Conservation (phyloP, 139 green algal species). For the Chlamydomonas sp. region DNA sequence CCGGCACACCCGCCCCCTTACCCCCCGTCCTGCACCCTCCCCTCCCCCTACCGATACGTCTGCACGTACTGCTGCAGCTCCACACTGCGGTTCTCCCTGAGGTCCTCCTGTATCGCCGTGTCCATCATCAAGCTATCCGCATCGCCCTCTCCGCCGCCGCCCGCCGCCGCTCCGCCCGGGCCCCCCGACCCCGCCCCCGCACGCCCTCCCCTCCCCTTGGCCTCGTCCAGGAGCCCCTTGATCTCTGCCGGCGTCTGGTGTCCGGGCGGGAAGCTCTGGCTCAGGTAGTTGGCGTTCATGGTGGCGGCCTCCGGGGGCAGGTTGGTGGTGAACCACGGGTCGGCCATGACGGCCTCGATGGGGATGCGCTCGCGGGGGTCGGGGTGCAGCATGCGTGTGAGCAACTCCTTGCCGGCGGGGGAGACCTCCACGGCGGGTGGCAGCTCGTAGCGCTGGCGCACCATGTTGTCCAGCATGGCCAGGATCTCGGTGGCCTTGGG, state of each 20-base stretch:
- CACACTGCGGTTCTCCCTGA: not conserved
- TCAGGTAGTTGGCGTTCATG: slow-evolving; percentile 81
- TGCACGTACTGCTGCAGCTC: slow-evolving; percentile 32
- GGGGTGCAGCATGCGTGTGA: slow-evolving; percentile 73
- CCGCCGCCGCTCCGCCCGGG: not conserved
- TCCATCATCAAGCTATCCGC: slow-evolving; percentile 16
- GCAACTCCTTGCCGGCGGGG: slow-evolving; percentile 75
- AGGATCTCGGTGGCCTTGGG: slow-evolving; percentile 53
- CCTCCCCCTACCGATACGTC: not conserved
- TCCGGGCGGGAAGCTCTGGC: slow-evolving; percentile 42
- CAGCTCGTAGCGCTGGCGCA: slow-evolving; percentile 37
- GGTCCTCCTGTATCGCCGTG: slow-evolving; percentile 21
- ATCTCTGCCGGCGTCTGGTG: slow-evolving; percentile 53
- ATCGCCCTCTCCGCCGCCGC: not conserved
- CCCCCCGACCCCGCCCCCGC: not conserved
- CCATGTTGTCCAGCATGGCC: slow-evolving; percentile 64
- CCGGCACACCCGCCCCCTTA: no score
- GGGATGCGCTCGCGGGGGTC: slow-evolving; percentile 71
- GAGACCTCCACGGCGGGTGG: slow-evolving; percentile 56
- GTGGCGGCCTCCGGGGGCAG: slow-evolving; percentile 75
- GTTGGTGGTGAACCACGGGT: slow-evolving; percentile 77
- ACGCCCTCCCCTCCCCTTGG: slow-evolving; percentile 12
- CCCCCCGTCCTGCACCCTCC: not conserved
- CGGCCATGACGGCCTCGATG: slow-evolving; percentile 60
- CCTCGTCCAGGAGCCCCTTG: slow-evolving; percentile 46